Evolutionary conservation across 257 asterid species (phyloP), one percentile per base, ranked within the genome.

Genomic region (Phtheirospermum japonicum): DNA sequence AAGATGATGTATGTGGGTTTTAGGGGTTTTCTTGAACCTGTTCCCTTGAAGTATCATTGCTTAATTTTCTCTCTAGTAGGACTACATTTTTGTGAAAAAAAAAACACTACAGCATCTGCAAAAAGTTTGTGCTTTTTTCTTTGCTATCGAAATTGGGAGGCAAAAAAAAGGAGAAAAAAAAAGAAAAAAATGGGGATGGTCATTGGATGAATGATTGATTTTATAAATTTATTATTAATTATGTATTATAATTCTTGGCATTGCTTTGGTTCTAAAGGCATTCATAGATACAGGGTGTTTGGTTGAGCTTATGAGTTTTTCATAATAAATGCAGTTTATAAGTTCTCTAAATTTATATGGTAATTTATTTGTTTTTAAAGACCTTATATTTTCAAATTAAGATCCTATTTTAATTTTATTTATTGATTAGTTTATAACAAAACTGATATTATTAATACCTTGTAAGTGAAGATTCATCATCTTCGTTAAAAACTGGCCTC

Each of bases 1-100:
- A 70, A 61, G 71, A 75, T 59, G 81, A 75, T 71, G 76, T 73
- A 79, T 61, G 67, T 65, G 70, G 65, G 59, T 66, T 49, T 73
- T 57, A 37, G 71, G 73, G 52, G 9, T 56, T 64, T 46, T 16
- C 43, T 4, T 57, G 71, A 36, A 53, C 63, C 46, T 56, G 53
- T 14, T 67, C 43, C 57, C 63, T 67, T 30, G 11, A 54, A 68
- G 49, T 64, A 51, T 57, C 70, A 57, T 65, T 49, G 65, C 69
- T 63, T 64, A 63, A 68, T 49, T 23, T 52, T 69, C 56, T 69
- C 14, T 42, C 62, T 69, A 67, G 69, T 39, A 40, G 67, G 57
- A 46, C 51, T 30, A 40, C 49, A 50, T 60, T 71, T 73, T 71
- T 79, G 71, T 68, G 70, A 26, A 26, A 46, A 46, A 23, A 17